Base-by-base conservation (phyloP, 2,329 filamentous ascomycete genomes). In the Cladophialophora immunda region DNA sequence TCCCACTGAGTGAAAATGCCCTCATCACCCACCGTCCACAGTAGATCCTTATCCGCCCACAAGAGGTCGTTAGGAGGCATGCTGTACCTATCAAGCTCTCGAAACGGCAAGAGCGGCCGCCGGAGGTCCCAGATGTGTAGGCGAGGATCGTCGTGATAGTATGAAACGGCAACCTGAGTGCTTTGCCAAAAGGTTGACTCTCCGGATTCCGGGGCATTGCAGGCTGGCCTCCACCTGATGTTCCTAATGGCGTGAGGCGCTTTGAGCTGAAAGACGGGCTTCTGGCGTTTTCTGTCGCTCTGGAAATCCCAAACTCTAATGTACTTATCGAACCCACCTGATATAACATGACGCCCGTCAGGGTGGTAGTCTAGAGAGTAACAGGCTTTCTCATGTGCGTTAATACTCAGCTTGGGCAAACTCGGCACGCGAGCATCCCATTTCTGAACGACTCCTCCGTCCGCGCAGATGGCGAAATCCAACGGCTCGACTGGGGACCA, bases 351-450 rank as follows among this genome's bases (percentile, higher is more conserved):
- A 73, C 85, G 89, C 6, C 88, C 88, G 71, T 90, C 87, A 1
- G 88, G 88, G 73, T 90, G 88, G 87, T 87, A 90, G 74, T 90
- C 88, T 38, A 90, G 83, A 5, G 86, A 82, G 68, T 84, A 87
- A 77, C 87, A 90, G 4, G 81, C 82, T 68, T 83, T 84, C 70
- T 87, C 84, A 74, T 90, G 88, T 52, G 87, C 88, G 36, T 85
- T 84, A 64, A 90, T 86, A 70, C 85, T 86, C 71, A 89, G 78
- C 72, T 87, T 81, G 7, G 88, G 84, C 29, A 82, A 81, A 70
- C 82, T 85, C 60, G 82, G 78, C 69, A 87, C 84, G 64, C 87
- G 84, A 67, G 84, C 84, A 75, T 90, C 88, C 88, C 88, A 90
- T 69, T 85, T 81, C 74, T 90, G 87, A 54, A 90, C 84, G 62